phyloP scores from a whole-genome alignment of 345 rosid species.

The Capsella bursapastoris region DNA sequence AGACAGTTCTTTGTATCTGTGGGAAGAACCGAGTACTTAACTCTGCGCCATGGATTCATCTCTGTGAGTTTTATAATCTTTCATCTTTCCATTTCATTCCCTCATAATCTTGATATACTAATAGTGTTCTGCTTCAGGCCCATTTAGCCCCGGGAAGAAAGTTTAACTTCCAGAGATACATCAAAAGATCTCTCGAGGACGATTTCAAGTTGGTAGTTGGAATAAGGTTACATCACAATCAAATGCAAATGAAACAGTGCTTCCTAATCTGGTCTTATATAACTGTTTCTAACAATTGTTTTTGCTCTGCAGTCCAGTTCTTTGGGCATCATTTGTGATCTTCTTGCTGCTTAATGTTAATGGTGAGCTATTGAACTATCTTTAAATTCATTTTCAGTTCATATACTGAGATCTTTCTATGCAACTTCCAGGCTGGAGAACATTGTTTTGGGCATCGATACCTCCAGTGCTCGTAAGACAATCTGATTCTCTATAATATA shows the following conservation, averaged over 20 bases:
- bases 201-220: slow-evolving; percentile 86
- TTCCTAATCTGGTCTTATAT: not conserved
- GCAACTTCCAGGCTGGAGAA: slow-evolving; percentile 69
- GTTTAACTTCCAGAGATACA: slow-evolving; percentile 86
- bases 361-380: slow-evolving; percentile 49
- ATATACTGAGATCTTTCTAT: not conserved
- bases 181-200: slow-evolving; percentile 89
- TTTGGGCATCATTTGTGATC: slow-evolving; percentile 88
- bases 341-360: slow-evolving; percentile 85
- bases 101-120: slow-evolving; percentile 6
- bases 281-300: not conserved
- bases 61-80: slow-evolving; percentile 51
- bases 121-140: slow-evolving; percentile 50
- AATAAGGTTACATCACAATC: slow-evolving; percentile 62
- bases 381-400: not conserved
- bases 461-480: slow-evolving; percentile 79
- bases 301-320: slow-evolving; percentile 63
- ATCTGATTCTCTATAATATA: slow-evolving; percentile 4
- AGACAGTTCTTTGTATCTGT: slow-evolving; percentile 91
- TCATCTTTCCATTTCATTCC: not conserved
- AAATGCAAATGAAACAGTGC: not conserved
- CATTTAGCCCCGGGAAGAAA: slow-evolving; percentile 92
- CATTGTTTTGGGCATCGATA: slow-evolving; percentile 85
- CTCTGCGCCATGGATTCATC: slow-evolving; percentile 89
- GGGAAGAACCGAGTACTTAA: slow-evolving; percentile 76